Evolutionary conservation across 1,284 basidiomycete genomes (phyloP), one percentile per base, ranked within the genome.

Genomic region (Stygiomarasmius scandens): DNA sequence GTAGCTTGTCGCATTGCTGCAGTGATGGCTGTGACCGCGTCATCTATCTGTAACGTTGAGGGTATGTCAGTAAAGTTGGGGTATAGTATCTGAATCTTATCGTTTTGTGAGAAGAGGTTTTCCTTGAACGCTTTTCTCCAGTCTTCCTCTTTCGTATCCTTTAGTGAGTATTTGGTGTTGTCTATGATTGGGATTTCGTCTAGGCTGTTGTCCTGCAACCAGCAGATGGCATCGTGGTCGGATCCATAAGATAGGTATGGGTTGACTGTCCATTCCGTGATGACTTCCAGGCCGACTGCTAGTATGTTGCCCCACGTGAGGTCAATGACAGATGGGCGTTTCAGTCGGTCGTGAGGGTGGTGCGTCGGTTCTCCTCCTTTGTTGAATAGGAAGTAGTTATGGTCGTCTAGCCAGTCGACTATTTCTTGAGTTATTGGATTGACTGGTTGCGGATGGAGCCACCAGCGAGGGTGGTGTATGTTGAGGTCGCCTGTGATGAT

Each of bases 241-340:
- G 54, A 56, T 8, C 24, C 41, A 16, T 27, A 16, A n/a, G 49
- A 8, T 14, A 56, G 16, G 25, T 45, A 27, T 9, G 5, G 41
- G 23, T 56, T 43, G 2, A 56, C 20, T 1, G 43, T 23, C 55
- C 55, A 56, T 36, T 52, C 55, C 10, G 16, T 16, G 16, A 49
- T 34, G n/a, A 44, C 23, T 16, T 45, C 49, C 12, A 6, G 12
- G 12, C 19, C 34, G 19, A 44, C 34, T 3, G 53, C 14, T 3
- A 23, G 44, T 2, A 20, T 9, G 32, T 54, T 54, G 10, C 2
- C 20, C 53, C 53, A 54, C 3, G 53, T 54, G 25, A 54, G 45
- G 45, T 54, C 53, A 24, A 54, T 54, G 4, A 54, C 53, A 12
- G 45, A 47, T 16, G 53, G 44, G 25, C 47, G 43, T 34, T 38